Conservation (phyloP, 2,329 filamentous ascomycete species). For the Fusarium austroafricanum region DNA sequence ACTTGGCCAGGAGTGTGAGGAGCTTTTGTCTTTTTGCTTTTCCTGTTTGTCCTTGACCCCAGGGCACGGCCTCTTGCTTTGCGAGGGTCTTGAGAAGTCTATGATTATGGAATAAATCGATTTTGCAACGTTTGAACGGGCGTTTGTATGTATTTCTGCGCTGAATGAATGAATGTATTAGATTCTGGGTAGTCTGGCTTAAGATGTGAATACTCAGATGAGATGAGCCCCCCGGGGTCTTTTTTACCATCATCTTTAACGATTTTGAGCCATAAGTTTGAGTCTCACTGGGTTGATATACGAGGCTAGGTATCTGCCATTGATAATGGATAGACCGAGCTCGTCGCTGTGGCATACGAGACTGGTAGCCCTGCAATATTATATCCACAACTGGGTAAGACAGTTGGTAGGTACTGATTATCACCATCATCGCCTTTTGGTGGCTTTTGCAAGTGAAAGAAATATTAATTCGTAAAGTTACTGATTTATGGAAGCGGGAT, state of each 20-base stretch:
- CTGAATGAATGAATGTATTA: neutral
- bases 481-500: neutral
- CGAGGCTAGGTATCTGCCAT: neutral
- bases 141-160: neutral
- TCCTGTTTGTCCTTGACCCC: constrained; percentile 33
- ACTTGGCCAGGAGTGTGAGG: constrained; percentile 44
- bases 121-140: constrained; percentile 8
- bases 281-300: too few relatives aligned
- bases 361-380: too few relatives aligned
- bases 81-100: constrained; percentile 34
- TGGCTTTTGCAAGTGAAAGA: too few relatives aligned
- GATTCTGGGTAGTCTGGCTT: neutral
- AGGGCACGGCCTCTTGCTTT: constrained; percentile 34
- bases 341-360: neutral
- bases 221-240: neutral
- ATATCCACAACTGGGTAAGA: too few relatives aligned
- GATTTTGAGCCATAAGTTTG: too few relatives aligned
- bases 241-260: neutral
- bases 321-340: neutral
- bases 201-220: neutral
- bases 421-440: too few relatives aligned
- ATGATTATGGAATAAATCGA: constrained; percentile 44
- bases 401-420: too few relatives aligned
- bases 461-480: neutral
- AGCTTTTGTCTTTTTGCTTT: constrained; percentile 46